phyloP scores from a whole-genome alignment of 1,284 basidiomycete species.

The Trametes hirsuta region DNA sequence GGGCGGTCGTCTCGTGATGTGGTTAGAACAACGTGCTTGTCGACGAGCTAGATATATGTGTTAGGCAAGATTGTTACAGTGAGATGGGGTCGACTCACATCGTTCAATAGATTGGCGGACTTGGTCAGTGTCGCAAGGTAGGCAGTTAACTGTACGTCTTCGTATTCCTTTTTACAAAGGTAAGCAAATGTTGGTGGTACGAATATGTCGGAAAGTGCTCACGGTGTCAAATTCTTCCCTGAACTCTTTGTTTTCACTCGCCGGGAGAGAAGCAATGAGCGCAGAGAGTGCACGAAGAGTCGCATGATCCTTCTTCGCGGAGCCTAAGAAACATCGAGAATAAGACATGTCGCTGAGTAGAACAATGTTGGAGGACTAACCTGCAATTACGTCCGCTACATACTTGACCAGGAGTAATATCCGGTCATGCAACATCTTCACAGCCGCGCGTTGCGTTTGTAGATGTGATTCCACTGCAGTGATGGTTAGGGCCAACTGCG shows the following conservation, averaged over 20 bases:
- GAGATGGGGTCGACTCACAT: slow-evolving; percentile 57
- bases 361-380: slow-evolving; percentile 44
- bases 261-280: slow-evolving; percentile 84
- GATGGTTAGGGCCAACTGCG: background rate
- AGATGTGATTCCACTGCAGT: slow-evolving; percentile 84
- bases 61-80: background rate
- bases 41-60: slow-evolving; percentile 34
- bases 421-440: slow-evolving; percentile 94
- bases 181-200: background rate
- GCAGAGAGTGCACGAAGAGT: slow-evolving; percentile 85
- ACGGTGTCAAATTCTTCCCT: slow-evolving; percentile 87
- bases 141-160: slow-evolving; percentile 91
- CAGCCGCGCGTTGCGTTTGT: slow-evolving; percentile 90
- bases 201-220: slow-evolving; percentile 27
- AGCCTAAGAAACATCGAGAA: background rate
- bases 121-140: slow-evolving; percentile 90
- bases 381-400: slow-evolving; percentile 73
- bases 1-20: slow-evolving; percentile 37
- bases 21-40: slow-evolving; percentile 41
- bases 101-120: slow-evolving; percentile 84
- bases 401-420: slow-evolving; percentile 85
- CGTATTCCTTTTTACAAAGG: slow-evolving; percentile 75
- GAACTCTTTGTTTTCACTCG: slow-evolving; percentile 80
- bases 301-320: slow-evolving; percentile 71
- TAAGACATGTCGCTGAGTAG: background rate